These are phyloP conservation scores for Cordyceps tenuipes DNA, from an alignment of 2,329 filamentous ascomycete species.

Conservation along the genomic window DNA sequence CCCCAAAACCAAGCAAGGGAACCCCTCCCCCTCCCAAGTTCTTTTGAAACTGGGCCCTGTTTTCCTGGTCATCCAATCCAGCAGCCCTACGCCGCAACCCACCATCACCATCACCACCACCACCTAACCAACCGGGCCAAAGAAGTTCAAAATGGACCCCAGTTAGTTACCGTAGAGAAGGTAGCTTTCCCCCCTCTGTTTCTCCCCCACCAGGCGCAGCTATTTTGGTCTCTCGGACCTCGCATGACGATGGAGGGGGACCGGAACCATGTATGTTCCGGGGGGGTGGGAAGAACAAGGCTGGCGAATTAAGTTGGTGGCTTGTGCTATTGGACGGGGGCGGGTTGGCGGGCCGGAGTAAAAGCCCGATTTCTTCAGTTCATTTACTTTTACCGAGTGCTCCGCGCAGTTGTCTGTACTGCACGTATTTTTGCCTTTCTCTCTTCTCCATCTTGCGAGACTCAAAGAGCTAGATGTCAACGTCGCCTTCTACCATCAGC, in stretches of 20 bases:
- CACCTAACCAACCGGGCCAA: too few species aligned
- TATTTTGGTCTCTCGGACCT: constrained; percentile 5
- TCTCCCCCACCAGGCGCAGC: neutral
- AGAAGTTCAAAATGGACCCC: neutral
- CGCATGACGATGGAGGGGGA: neutral
- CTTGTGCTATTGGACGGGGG: neutral
- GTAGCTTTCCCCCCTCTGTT: too few species aligned
- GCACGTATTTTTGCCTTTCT: neutral
- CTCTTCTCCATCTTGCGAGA: neutral
- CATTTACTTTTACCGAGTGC: neutral
- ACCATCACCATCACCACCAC: too few species aligned
- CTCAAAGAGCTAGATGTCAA: too few species aligned
- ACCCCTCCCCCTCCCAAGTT: too few species aligned
- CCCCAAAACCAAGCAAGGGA: neutral
- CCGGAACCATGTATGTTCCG: neutral
- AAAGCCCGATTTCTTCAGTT: neutral
- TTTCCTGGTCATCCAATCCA: neutral
- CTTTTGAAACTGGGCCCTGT: neutral
- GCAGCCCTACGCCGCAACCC: too few species aligned
- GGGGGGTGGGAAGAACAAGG: too few species aligned
- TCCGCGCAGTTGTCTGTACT: too few species aligned
- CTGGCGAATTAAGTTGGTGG: too few species aligned
- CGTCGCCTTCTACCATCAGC: neutral
- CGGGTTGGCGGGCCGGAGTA: constrained; percentile 1
- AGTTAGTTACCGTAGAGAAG: neutral